Conservation (phyloP, 371 early-diverging fungal species). For the Sanchytrium tribonematis region DNA sequence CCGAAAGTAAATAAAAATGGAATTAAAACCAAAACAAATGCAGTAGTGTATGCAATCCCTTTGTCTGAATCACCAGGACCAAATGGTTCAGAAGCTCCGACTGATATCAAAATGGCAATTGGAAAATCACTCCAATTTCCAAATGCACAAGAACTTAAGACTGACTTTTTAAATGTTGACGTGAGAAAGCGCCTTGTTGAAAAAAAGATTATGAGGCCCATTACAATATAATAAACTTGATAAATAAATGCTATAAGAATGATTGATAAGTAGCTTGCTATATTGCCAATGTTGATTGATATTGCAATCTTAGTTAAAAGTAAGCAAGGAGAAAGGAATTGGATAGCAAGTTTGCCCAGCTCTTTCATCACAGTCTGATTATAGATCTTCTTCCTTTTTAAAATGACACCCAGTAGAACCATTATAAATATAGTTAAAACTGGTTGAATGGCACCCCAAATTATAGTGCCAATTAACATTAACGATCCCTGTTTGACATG, state of each 20-base stretch:
- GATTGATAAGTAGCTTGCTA: not conserved
- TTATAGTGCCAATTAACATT: not conserved
- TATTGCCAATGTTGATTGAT: not conserved
- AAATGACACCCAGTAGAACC: not conserved
- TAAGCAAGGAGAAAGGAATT: not conserved
- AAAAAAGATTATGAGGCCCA: not conserved
- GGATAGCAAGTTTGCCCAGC: not conserved
- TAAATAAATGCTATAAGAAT: not conserved
- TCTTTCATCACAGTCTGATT: not conserved
- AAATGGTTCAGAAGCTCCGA: not conserved
- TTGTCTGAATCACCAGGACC: not conserved
- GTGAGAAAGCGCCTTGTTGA: not conserved
- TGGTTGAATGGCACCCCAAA: not conserved
- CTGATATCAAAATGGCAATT: not conserved
- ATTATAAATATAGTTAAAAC: not conserved
- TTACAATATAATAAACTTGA: not conserved
- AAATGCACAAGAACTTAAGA: not conserved
- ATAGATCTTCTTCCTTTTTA: not conserved
- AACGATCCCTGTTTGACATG: too few species aligned
- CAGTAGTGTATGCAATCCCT: not conserved
- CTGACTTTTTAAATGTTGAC: not conserved
- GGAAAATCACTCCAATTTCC: not conserved
- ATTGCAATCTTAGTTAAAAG: not conserved
- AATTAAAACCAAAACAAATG: not conserved
- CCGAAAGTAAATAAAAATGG: not conserved